Evolutionary conservation across 2,329 filamentous ascomycete genomes (phyloP), one percentile per base, ranked within the genome.

Genomic region (Elsinoe ampelina): DNA sequence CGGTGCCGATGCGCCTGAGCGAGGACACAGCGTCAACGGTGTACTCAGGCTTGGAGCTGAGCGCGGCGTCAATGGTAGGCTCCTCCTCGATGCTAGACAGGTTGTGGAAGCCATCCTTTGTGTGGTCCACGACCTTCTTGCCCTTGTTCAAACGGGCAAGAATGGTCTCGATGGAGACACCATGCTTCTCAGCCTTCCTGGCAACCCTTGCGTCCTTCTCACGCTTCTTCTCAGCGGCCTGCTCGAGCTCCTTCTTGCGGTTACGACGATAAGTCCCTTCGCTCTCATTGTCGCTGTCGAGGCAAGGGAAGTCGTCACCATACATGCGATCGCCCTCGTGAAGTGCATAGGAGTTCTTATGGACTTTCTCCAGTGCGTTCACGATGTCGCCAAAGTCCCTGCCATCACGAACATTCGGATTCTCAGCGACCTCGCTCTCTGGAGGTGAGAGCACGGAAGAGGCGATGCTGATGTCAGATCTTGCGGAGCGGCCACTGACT

Each of bases 281-380:
- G 17, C 48, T 52, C 11, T 52, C 48, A 11, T 52, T 52, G 48
- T 52, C 48, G 48, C 48, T 52, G 34, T 52, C 19, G n/a, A 52
- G 48, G 17, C 26, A 35, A 4, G 48, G 48, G 12, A 52, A 52
- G 19, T 39, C 22, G 5, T 39, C 48, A 15, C 35, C 48, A 8
- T 38, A 38, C 48, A 52, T 52, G n/a, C 22, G 32, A 2, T 36
- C 48, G 10, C 26, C 35, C 15, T 52, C 26, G 12, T 39, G 26
- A 26, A 52, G 48, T 19, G 26, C 34, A 35, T 38, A 38, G 1
- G 17, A 36, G 7, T 52, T 36, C 17, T 6, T 20, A 5, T 52
- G 26, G 10, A 34, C 17, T 15, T 11, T 17, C 26, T 35, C 15
- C 13, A 52, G 12, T n/a, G 48, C 48, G 3, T 26, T 36, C 48